Conservation (phyloP, 768 basidiomycete species). For the Trametes meyenii region DNA sequence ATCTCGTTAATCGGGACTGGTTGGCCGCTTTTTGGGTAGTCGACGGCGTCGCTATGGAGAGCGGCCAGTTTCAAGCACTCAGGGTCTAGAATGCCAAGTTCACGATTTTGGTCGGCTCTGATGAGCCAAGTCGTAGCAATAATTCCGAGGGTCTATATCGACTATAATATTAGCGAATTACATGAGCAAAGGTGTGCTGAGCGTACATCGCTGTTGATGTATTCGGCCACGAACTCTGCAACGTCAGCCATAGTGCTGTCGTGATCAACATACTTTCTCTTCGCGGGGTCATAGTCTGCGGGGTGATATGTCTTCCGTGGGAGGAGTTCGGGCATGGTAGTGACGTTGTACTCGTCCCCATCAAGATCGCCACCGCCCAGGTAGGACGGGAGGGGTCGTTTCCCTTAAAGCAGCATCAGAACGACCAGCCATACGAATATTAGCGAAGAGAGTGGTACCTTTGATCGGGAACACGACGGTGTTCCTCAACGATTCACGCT, state of each 20-base stretch:
- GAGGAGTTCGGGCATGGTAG: conserved; percentile 29
- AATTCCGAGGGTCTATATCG: conserved; percentile 58
- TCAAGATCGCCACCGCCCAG: conserved; percentile 74
- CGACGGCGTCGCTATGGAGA: conserved; percentile 66
- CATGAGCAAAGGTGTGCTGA: too few relatives aligned
- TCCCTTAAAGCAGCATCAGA: conserved; percentile 40
- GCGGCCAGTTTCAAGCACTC: conserved; percentile 57
- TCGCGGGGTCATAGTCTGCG: conserved; percentile 52
- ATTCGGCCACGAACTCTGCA: conserved; percentile 70
- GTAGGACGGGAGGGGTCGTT: conserved; percentile 60
- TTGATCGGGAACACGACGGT: conserved; percentile 65
- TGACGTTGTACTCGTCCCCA: conserved; percentile 38
- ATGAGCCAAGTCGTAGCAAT: conserved; percentile 66
- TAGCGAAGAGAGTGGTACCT: conserved; percentile 40
- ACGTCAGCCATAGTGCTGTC: conserved; percentile 65
- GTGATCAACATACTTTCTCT: conserved; percentile 46
- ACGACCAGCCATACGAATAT: too few relatives aligned
- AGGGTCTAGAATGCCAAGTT: conserved; percentile 47
- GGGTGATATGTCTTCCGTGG: conserved; percentile 38
- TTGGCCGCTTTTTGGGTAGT: conserved; percentile 59
- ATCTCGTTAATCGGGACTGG: conserved; percentile 39
- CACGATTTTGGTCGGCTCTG: conserved; percentile 57
- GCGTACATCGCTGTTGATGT: conserved; percentile 64
- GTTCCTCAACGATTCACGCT: conserved; percentile 54
- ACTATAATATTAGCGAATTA: background rate